A percentile compares a stretch with the other conserved stretches of the same genome.
phyloP scores from a whole-genome alignment of 305 asterid genomes.

The Salvia sclarea region DNA sequence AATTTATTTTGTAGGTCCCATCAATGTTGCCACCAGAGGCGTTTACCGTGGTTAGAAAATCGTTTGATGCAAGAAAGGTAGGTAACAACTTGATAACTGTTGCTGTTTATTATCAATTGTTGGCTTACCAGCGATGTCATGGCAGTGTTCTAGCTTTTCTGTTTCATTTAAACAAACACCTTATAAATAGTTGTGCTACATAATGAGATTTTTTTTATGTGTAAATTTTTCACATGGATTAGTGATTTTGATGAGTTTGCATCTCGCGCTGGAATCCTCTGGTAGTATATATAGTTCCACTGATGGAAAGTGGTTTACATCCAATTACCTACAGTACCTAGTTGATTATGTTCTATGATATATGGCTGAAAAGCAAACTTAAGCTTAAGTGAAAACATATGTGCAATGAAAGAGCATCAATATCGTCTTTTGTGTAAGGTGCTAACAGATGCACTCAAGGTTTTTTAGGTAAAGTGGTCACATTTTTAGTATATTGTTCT shows the following conservation, averaged over 20 bases:
- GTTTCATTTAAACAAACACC: not conserved
- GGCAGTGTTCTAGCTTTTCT: not conserved
- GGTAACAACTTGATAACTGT: constrained; percentile 19
- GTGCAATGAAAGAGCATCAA: not conserved
- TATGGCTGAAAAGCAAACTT: constrained; percentile 11
- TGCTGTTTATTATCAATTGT: not conserved
- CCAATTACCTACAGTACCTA: not conserved
- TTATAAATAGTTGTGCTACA: constrained; percentile 1
- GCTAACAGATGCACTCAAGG: not conserved
- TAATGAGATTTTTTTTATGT: not conserved
- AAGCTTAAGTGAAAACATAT: not conserved
- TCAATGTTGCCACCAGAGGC: constrained; percentile 95
- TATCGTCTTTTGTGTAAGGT: not conserved
- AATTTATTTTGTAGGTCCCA: constrained; percentile 65
- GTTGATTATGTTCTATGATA: constrained; percentile 2
- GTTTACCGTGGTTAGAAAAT: constrained; percentile 80
- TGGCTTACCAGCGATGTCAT: not conserved
- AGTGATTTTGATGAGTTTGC: constrained; percentile 9
- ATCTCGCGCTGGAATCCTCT: not conserved
- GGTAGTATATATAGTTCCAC: not conserved
- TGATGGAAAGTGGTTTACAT: not conserved
- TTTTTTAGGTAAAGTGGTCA: not conserved
- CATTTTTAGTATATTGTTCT: not conserved
- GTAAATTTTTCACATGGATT: not conserved
- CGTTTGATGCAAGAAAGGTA: constrained; percentile 98